These are phyloP conservation scores for Betula pendula DNA, from an alignment of 306 rosid species.

Conservation along the genomic window DNA sequence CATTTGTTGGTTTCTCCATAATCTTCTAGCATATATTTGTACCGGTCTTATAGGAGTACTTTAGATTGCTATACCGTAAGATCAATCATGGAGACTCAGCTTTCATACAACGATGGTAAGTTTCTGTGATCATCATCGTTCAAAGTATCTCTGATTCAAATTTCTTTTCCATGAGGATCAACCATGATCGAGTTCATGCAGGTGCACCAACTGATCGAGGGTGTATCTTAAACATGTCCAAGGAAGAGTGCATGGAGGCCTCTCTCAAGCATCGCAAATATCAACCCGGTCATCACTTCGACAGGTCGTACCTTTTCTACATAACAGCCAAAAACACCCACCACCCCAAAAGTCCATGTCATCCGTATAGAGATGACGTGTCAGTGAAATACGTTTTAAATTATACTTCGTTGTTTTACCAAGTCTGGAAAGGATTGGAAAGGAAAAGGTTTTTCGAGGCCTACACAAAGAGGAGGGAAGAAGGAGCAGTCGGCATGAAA, in stretches of 20 bases:
- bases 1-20: background rate
- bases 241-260: conserved; percentile 96
- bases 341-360: no score
- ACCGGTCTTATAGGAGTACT: background rate
- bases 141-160: background rate
- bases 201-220: conserved; percentile 95
- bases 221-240: conserved; percentile 90
- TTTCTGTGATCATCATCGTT: conserved; percentile 5
- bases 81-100: conserved; percentile 64
- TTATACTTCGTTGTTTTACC: no score
- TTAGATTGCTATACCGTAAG: background rate
- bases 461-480: conserved; percentile 46
- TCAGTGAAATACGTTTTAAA: no score
- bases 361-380: no score
- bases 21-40: background rate
- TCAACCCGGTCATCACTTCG: conserved; percentile 82
- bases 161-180: background rate
- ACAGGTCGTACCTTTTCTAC: conserved; percentile 48
- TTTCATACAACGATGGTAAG: conserved; percentile 79
- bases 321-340: no score
- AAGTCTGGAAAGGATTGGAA: conserved; percentile 96
- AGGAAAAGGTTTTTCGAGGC: conserved; percentile 89
- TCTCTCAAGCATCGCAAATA: conserved; percentile 89
- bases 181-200: conserved; percentile 7
- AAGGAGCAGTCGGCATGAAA: conserved; percentile 25